These are phyloP conservation scores for Ilyonectria mors-panacis DNA, from an alignment of 2,329 filamentous ascomycete species.

Conservation along the genomic window DNA sequence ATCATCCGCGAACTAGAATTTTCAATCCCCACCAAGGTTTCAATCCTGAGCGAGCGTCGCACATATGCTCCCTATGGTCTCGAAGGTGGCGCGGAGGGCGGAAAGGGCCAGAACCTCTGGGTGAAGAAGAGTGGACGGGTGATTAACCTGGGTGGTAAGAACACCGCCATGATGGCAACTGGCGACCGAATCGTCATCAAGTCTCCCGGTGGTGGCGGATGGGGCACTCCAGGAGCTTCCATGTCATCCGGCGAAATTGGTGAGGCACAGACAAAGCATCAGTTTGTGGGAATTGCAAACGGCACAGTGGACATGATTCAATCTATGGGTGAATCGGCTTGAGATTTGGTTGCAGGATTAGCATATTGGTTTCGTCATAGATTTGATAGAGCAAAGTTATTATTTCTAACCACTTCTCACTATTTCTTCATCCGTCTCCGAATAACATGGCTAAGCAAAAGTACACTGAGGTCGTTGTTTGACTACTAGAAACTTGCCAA, in stretches of 20 bases:
- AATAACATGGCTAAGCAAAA: not conserved
- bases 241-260: not conserved
- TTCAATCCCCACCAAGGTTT: constrained; percentile 79
- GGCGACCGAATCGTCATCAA: constrained; percentile 25
- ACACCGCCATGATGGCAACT: constrained; percentile 28
- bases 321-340: constrained; percentile 31
- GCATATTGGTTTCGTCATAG: not conserved
- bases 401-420: not conserved
- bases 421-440: not conserved
- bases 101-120: constrained; percentile 89
- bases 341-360: not conserved
- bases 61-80: constrained; percentile 80
- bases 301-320: constrained; percentile 31
- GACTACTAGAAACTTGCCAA: no score
- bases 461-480: not conserved
- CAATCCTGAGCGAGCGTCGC: constrained; percentile 80
- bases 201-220: constrained; percentile 29
- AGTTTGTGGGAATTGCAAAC: constrained; percentile 27
- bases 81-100: constrained; percentile 82
- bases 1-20: constrained; percentile 84
- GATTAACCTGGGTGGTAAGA: constrained; percentile 39
- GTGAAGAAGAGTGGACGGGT: constrained; percentile 69
- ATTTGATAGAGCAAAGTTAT: not conserved
- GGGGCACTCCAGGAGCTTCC: constrained; percentile 6
- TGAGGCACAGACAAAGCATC: not conserved